Evolutionary conservation across 2,329 filamentous ascomycete genomes (phyloP).

Genomic region (Coniosporium tulheliwenetii): DNA sequence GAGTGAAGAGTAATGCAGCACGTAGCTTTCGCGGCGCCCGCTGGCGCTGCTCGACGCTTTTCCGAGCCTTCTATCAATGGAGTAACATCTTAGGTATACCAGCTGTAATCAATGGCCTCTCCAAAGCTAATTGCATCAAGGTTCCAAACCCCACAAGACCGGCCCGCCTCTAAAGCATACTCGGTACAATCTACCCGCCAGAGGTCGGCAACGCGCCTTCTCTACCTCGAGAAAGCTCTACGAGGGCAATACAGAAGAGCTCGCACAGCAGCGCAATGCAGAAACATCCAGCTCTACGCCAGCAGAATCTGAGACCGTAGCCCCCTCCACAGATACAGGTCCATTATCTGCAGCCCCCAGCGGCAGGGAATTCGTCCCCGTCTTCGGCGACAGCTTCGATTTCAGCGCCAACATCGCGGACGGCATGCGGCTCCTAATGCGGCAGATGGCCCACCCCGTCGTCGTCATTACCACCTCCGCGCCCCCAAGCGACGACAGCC

Average conservation of each 20-base stretch:
- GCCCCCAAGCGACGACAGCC: constrained; percentile 8
- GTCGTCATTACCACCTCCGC: constrained; percentile 36
- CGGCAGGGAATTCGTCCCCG: too few relatives aligned
- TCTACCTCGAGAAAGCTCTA: too few relatives aligned
- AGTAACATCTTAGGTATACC: constrained; percentile 3
- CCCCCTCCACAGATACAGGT: too few relatives aligned
- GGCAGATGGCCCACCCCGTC: constrained; percentile 39
- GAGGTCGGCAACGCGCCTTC: too few relatives aligned
- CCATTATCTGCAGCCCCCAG: too few relatives aligned
- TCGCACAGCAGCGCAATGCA: background rate
- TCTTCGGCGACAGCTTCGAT: too few relatives aligned
- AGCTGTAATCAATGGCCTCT: too few relatives aligned
- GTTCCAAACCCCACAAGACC: too few relatives aligned
- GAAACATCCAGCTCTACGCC: background rate
- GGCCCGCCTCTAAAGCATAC: too few relatives aligned
- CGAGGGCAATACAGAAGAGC: background rate
- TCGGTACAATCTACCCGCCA: too few relatives aligned
- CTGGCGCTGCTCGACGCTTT: constrained; percentile 20
- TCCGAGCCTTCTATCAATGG: constrained; percentile 28
- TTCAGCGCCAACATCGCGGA: constrained; percentile 10
- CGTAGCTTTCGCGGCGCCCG: background rate
- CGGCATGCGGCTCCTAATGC: constrained; percentile 32
- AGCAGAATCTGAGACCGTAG: too few relatives aligned
- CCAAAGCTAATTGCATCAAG: too few relatives aligned
- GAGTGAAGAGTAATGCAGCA: background rate